phyloP scores from a whole-genome alignment of 2,329 filamentous ascomycete species.

The Fonsecaea monophora region DNA sequence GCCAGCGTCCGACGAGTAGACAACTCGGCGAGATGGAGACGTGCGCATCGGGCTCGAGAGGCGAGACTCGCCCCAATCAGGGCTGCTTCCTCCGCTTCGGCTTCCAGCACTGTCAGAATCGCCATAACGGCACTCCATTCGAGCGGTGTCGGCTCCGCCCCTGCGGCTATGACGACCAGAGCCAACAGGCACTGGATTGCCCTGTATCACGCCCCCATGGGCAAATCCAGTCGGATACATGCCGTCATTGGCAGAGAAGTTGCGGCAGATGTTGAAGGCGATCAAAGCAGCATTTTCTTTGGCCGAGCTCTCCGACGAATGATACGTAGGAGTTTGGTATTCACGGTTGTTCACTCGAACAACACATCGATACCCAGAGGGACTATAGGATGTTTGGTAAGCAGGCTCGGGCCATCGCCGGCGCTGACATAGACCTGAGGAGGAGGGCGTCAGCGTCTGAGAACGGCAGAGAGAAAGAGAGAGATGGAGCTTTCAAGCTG shows the following conservation, averaged over 20 bases:
- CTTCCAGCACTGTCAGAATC: conserved; percentile 37
- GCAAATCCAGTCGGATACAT: conserved; percentile 71
- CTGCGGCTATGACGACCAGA: conserved; percentile 58
- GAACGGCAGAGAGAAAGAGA: conserved; percentile 9
- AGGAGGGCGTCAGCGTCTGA: conserved; percentile 29
- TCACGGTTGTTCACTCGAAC: conserved; percentile 95
- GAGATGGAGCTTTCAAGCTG: neutral
- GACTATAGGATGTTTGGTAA: conserved; percentile 74
- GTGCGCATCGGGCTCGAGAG: conserved; percentile 23
- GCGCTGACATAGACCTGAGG: conserved; percentile 85
- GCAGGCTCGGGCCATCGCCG: conserved; percentile 91
- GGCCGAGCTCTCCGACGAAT: conserved; percentile 80
- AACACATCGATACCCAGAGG: conserved; percentile 78
- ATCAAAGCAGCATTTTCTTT: conserved; percentile 94
- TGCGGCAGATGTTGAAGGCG: conserved; percentile 96
- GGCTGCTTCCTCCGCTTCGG: conserved; percentile 37
- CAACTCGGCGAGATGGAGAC: conserved; percentile 27
- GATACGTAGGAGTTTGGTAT: conserved; percentile 88
- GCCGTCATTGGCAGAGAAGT: conserved; percentile 95
- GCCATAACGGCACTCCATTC: conserved; percentile 50
- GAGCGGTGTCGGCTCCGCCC: conserved; percentile 60
- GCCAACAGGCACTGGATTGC: conserved; percentile 69
- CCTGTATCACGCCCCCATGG: conserved; percentile 64
- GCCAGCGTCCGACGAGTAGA: conserved; percentile 27
- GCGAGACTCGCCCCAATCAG: conserved; percentile 36